A percentile compares a stretch with the other conserved stretches of the same genome.
Conservation (phyloP, 2,329 filamentous ascomycete species). For the Pseudogymnoascus verrucosus region DNA sequence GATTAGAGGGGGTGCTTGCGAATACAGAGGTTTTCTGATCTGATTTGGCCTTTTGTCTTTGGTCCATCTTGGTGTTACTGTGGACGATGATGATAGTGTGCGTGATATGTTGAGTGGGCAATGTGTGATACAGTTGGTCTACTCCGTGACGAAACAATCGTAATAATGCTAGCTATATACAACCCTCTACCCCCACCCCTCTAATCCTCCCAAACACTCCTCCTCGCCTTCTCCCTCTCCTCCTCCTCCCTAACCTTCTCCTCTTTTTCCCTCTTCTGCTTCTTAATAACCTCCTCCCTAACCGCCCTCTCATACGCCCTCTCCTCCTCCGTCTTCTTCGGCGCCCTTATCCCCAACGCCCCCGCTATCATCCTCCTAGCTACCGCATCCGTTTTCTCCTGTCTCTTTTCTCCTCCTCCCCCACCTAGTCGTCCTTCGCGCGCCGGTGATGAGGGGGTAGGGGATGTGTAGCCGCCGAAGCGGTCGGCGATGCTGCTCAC, state of each 20-base stretch:
- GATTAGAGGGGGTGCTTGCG: neutral
- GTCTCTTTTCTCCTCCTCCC: slow-evolving; percentile 37
- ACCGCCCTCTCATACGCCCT: slow-evolving; percentile 75
- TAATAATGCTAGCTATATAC: neutral
- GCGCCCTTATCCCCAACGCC: slow-evolving; percentile 72
- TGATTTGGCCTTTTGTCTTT: neutral
- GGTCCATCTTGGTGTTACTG: neutral
- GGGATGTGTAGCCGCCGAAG: slow-evolving; percentile 11
- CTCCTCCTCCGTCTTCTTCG: slow-evolving; percentile 81
- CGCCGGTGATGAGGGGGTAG: slow-evolving; percentile 7
- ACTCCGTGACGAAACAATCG: neutral
- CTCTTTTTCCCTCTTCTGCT: slow-evolving; percentile 62
- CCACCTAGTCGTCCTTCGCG: slow-evolving; percentile 11
- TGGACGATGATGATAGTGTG: neutral
- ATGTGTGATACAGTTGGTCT: neutral
- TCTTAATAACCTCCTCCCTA: slow-evolving; percentile 75
- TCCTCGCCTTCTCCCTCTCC: slow-evolving; percentile 65
- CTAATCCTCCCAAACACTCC: slow-evolving; percentile 76
- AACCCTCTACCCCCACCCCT: neutral
- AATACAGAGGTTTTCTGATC: neutral
- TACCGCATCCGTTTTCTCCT: slow-evolving; percentile 90
- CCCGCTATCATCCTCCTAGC: slow-evolving; percentile 85
- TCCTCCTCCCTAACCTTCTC: slow-evolving; percentile 52
- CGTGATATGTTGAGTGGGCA: too few relatives aligned
- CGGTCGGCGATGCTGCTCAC: neutral